These are phyloP conservation scores for Tuber microsphaerosporum DNA, from an alignment of 495 filamentous ascomycete species.

Conservation along the genomic window DNA sequence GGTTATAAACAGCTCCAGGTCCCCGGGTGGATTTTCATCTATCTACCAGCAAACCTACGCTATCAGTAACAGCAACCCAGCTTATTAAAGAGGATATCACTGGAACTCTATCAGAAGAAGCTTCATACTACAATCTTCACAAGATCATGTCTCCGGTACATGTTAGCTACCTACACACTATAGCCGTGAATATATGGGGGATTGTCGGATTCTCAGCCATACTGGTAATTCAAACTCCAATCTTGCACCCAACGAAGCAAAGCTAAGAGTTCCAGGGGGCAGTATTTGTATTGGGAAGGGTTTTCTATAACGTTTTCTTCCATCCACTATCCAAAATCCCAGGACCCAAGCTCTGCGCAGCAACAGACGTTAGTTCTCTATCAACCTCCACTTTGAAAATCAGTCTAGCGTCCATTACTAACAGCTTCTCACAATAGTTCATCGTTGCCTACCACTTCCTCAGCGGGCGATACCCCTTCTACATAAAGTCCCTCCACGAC, in stretches of 20 bases:
- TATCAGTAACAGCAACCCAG: not conserved
- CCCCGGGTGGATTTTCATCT: not conserved
- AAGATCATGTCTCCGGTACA: not conserved
- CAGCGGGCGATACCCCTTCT: conserved; percentile 5
- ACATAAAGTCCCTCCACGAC: conserved; percentile 45
- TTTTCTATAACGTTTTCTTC: conserved; percentile 33
- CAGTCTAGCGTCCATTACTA: not conserved
- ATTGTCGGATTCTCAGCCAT: not conserved
- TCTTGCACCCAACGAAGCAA: not conserved
- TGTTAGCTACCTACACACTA: not conserved
- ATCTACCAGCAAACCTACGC: not conserved
- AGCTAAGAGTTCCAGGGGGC: not conserved
- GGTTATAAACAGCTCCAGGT: not conserved
- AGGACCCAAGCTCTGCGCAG: conserved; percentile 41
- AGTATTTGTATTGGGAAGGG: not conserved
- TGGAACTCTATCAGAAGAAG: not conserved
- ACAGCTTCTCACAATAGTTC: not conserved
- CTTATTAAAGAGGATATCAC: not conserved
- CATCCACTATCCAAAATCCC: conserved; percentile 35
- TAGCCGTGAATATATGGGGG: not conserved
- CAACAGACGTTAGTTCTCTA: conserved; percentile 19
- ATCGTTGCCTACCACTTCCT: not conserved
- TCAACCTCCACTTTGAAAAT: not conserved
- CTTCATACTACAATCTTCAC: not conserved
- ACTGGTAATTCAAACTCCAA: not conserved